Conservation (phyloP, 106 monocot genomes). For the Triglochin maritima region DNA sequence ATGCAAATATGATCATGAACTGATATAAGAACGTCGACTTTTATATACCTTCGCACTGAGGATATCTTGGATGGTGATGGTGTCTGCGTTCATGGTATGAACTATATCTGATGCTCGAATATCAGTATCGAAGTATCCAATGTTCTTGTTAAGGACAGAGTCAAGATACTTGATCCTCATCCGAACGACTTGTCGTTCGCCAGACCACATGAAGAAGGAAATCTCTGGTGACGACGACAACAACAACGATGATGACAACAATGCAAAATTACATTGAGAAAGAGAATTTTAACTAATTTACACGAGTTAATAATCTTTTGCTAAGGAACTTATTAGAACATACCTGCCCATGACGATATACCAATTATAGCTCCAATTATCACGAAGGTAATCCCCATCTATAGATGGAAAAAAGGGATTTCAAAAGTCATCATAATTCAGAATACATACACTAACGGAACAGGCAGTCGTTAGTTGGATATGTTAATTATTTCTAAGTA, state of each 20-base stretch:
- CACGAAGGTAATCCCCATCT: not conserved
- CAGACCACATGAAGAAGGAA: constrained; percentile 6
- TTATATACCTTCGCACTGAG: constrained; percentile 2
- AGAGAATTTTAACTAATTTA: not conserved
- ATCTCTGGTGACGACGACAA: not conserved
- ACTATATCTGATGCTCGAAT: not conserved
- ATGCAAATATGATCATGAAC: not conserved
- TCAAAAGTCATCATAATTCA: too few relatives aligned
- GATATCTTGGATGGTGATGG: constrained; percentile 1
- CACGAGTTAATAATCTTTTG: not conserved
- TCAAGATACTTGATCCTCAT: constrained; percentile 7
- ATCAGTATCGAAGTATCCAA: constrained; percentile 1
- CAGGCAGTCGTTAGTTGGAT: too few relatives aligned
- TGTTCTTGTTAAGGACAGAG: not conserved
- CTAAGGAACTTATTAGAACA: not conserved
- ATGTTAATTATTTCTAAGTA: too few relatives aligned
- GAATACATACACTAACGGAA: too few relatives aligned
- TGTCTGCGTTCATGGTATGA: not conserved
- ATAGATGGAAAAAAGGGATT: too few relatives aligned
- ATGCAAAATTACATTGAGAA: not conserved
- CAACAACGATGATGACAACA: not conserved
- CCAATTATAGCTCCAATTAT: not conserved
- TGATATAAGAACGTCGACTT: not conserved
- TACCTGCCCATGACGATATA: not conserved
- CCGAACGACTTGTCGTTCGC: not conserved